Evolutionary conservation across 176 grass and related monocot species (phyloP).

Genomic region (Puccinellia tenuiflora): DNA sequence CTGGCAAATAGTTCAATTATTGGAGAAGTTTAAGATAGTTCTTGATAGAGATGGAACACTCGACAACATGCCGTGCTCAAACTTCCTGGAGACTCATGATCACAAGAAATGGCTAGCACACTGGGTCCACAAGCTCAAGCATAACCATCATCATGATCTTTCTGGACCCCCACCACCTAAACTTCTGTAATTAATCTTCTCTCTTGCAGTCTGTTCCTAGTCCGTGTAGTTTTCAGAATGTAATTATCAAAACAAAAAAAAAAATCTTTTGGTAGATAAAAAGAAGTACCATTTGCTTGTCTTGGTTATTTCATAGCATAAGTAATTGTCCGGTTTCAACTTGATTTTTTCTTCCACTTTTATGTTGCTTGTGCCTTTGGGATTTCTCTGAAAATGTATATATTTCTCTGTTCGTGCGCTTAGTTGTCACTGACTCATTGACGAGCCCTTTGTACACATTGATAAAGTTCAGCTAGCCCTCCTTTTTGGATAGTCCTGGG

Average conservation of each 20-base stretch:
- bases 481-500: not conserved
- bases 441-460: not conserved
- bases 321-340: not conserved
- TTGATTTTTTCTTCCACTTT: not conserved
- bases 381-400: not conserved
- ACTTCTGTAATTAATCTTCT: conserved; percentile 42
- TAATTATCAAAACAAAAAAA: conserved; percentile 28
- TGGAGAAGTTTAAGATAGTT: conserved; percentile 70
- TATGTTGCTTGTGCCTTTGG: not conserved
- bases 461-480: not conserved
- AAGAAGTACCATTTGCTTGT: not conserved
- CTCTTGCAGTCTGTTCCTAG: not conserved
- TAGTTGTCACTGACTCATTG: not conserved
- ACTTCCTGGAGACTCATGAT: conserved; percentile 45
- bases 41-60: conserved; percentile 63
- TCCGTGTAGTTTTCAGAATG: conserved; percentile 21
- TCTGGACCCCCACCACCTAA: conserved; percentile 41
- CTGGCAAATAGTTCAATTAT: conserved; percentile 67
- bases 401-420: not conserved
- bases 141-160: conserved; percentile 38
- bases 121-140: conserved; percentile 64
- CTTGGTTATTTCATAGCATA: not conserved
- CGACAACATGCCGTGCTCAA: conserved; percentile 45
- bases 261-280: not conserved
- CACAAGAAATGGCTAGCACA: conserved; percentile 70